These are phyloP conservation scores for Boletus pseudopeckii DNA, from an alignment of 768 basidiomycete species.

Conservation along the genomic window DNA sequence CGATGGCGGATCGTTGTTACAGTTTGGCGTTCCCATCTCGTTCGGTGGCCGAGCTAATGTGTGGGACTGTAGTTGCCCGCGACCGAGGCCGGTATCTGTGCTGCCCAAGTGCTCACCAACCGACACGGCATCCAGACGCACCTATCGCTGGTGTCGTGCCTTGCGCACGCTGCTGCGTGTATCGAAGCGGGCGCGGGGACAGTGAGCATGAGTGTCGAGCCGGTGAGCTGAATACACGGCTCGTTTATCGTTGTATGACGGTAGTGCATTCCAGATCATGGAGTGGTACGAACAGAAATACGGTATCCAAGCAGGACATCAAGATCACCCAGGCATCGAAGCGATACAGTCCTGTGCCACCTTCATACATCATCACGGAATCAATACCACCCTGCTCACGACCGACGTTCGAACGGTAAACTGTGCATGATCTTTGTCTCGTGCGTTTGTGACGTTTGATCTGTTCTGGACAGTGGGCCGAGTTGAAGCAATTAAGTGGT, in stretches of 20 bases:
- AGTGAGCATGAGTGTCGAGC: slow-evolving; percentile 48
- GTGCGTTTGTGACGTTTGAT: neutral
- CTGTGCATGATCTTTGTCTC: neutral
- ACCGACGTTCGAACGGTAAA: slow-evolving; percentile 42
- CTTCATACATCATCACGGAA: slow-evolving; percentile 40
- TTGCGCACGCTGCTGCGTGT: slow-evolving; percentile 56
- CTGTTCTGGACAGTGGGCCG: slow-evolving; percentile 33
- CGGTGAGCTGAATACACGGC: slow-evolving; percentile 35
- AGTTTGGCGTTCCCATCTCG: slow-evolving; percentile 30
- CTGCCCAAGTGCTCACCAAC: slow-evolving; percentile 40
- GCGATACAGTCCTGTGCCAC: slow-evolving; percentile 43
- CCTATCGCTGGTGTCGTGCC: slow-evolving; percentile 47
- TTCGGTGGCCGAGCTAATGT: neutral
- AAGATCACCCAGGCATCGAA: slow-evolving; percentile 43
- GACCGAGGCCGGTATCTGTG: slow-evolving; percentile 50
- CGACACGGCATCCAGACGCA: slow-evolving; percentile 46
- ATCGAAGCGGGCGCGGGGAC: slow-evolving; percentile 47
- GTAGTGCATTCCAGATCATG: slow-evolving; percentile 34
- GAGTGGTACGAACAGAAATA: slow-evolving; percentile 39
- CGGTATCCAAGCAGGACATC: neutral
- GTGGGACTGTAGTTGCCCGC: slow-evolving; percentile 48
- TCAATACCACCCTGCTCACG: slow-evolving; percentile 42
- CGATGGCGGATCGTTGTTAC: slow-evolving; percentile 45
- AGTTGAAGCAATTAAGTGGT: slow-evolving; percentile 40
- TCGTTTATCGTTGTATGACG: neutral